Percentiles rank a stretch among this genome's conserved stretches.
These are phyloP conservation scores for Ilex asprella DNA, from an alignment of 257 asterid species.

Conservation along the genomic window DNA sequence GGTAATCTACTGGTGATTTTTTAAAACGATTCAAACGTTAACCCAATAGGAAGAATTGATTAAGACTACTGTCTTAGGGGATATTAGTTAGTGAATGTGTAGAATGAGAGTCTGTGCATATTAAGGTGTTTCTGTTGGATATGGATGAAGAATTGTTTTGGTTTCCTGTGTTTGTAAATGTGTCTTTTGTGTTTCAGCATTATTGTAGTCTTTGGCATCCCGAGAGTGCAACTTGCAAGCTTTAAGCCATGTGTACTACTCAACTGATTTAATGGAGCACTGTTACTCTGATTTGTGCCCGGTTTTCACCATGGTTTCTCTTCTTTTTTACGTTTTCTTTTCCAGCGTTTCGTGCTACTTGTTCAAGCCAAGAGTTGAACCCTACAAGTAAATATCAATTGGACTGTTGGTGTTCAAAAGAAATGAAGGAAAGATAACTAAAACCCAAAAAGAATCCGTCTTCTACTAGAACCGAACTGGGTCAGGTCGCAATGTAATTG, in stretches of 20 bases:
- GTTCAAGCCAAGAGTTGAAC: too few relatives aligned
- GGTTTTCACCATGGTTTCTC: neutral
- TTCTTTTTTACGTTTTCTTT: too few relatives aligned
- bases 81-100: conserved; percentile 17
- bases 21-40: neutral
- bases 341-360: too few relatives aligned
- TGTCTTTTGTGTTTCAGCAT: neutral
- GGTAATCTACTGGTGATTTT: neutral
- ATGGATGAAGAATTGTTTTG: conserved; percentile 22
- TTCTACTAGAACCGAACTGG: too few relatives aligned
- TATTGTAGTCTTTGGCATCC: conserved; percentile 10
- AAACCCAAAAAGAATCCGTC: too few relatives aligned
- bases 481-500: too few relatives aligned
- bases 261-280: neutral
- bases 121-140: conserved; percentile 27
- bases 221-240: neutral
- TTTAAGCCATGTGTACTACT: too few relatives aligned
- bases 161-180: conserved; percentile 32
- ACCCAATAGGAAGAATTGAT: neutral
- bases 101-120: conserved; percentile 35
- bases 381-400: too few relatives aligned
- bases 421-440: too few relatives aligned
- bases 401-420: too few relatives aligned
- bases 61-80: neutral
- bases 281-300: too few relatives aligned